phyloP scores from a whole-genome alignment of 2,329 filamentous ascomycete genomes.

The Neonectria coccinea region DNA sequence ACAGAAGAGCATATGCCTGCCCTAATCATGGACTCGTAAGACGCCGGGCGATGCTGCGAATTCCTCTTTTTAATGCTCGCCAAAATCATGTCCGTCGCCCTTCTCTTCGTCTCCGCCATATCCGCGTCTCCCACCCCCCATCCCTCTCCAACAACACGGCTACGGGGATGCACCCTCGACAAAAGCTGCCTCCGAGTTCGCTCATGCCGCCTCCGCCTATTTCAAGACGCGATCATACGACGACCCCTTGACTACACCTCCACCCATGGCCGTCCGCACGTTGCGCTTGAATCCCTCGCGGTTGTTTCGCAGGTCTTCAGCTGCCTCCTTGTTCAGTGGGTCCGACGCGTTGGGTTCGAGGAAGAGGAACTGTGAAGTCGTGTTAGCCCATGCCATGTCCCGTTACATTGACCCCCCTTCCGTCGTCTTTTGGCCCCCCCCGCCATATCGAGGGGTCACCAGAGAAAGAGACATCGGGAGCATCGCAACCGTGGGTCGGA shows the following conservation, averaged over 20 bases:
- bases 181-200: conserved; percentile 23
- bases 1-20: conserved; percentile 26
- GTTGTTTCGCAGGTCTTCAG: conserved; percentile 88
- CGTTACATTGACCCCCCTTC: background rate
- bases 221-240: conserved; percentile 83
- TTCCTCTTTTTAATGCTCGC: conserved; percentile 21
- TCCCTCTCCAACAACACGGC: background rate
- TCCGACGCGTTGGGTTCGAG: conserved; percentile 97
- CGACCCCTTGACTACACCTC: conserved; percentile 78
- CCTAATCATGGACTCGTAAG: conserved; percentile 34
- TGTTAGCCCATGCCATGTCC: conserved; percentile 37
- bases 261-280: conserved; percentile 84
- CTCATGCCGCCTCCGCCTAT: conserved; percentile 51
- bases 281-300: conserved; percentile 92
- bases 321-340: conserved; percentile 98
- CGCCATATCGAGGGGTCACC: background rate
- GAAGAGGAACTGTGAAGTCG: conserved; percentile 81
- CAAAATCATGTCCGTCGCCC: conserved; percentile 22
- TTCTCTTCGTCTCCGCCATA: conserved; percentile 7
- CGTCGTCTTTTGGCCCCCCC: background rate
- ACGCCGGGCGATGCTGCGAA: conserved; percentile 31
- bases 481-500: background rate
- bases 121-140: conserved; percentile 4
- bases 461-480: background rate
- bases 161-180: conserved; percentile 1